Base-by-base conservation (phyloP, 2,329 filamentous ascomycete species). In the Fusarium haematococcum region DNA sequence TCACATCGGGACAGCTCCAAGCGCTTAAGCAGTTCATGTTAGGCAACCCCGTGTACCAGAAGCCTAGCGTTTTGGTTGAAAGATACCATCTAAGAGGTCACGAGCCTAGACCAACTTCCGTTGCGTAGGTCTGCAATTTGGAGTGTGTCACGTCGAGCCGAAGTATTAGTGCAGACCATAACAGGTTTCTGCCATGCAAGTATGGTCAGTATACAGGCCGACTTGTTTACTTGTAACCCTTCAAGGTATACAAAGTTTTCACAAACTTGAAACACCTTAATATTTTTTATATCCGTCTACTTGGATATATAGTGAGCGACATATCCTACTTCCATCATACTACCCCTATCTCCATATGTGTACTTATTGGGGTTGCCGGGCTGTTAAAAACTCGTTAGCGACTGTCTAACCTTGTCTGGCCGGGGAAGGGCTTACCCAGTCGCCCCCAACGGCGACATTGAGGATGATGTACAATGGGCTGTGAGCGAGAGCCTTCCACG, bases 361-460 rank as follows among this genome's bases (percentile, higher is more conserved):
- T 78, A 74, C 5, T 63, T 75, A 71, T 87, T 87, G 5, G 89
- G 88, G 16, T 80, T 30, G 4, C 88, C 88, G 50, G 88, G 88
- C 87, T 88, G 11, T 39, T 7, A 2, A 6, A 5, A 25, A 16
- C 16, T 23, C 20, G 30, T 75, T 25, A 75, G 67, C 67, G 33
- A 69, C 50, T 6, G 2, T 39, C 10, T 5, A 1, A 3, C 6
- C 2, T 5, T 20, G 9, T 45, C 33, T 1, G 32, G 23, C 6
- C 9, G 11, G 32, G 2, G 2, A 23, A 25, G 50, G 67, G 85
- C 87, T 79, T 82, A 87, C 88, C 86, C 81, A 87, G 74, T 85
- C 81, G 30, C 88, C 88, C 11, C 88, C 88, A 33, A 90, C 85
- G 54, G 89, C 88, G 6, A 90, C 81, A 69, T 91, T 90, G 62